Evolutionary conservation across 148 eudicot genomes (phyloP), one percentile per base, ranked within the genome.

Genomic region (Camellia sinensis): DNA sequence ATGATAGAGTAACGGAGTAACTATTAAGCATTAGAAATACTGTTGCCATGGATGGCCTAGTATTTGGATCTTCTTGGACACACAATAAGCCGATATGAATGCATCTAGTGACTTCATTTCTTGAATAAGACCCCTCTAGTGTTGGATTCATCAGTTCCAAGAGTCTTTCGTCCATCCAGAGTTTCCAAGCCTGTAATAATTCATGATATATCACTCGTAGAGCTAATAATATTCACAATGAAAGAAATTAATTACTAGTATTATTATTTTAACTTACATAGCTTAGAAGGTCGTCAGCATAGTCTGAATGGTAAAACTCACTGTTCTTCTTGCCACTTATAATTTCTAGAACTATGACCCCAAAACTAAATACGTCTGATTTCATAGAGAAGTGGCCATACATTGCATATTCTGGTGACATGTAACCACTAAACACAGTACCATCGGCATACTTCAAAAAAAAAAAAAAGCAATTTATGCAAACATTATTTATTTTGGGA

Each of bases 11-110:
- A 2, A 80, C 19, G 3, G 87, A 86, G 43, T 65, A 19, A 53
- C 80, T 89, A 7, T 79, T 82, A 6, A 91, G 76, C 84, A 84
- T 85, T 60, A 79, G 81, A 9, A 84, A 67, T 2, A 86, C 46
- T 0, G 84, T 75, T 3, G 87, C 85, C 89, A 91, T 86, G 19
- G 86, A 78, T 18, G 94, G 94, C 53, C 92, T 85, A 8, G 68
- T 80, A 3, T 70, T 69, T 3, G 77, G 73, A 3, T 86, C 83
- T 62, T 86, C 88, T 83, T 91, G 89, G 44, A 86, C 89, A 45
- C 92, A 91, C 21, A 86, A 62, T 29, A 91, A 78, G 4, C 87
- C 92, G 0, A 87, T 65, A 13, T 91, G 88, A 44, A 89, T 71
- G 83, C 89, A 89, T 82, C 90, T 85, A 21, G 79, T 40, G 3